Evolutionary conservation across 768 basidiomycete genomes (phyloP).

Genomic region (Rhizopogon vinicolor): DNA sequence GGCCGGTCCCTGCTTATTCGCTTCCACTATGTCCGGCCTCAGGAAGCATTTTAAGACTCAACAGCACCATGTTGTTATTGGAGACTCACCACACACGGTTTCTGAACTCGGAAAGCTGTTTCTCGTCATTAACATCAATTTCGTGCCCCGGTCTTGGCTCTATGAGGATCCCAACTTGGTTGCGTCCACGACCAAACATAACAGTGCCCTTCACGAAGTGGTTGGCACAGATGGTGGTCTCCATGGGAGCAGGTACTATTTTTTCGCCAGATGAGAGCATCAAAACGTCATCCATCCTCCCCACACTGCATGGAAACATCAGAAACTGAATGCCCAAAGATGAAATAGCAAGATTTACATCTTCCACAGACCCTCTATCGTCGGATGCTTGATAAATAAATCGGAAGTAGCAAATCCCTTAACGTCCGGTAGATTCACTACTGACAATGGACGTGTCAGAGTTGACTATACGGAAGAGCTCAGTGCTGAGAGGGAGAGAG

Average conservation of each 20-base stretch:
- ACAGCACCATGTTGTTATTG: background rate
- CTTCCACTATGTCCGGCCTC: slow-evolving; percentile 37
- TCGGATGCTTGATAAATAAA: slow-evolving; percentile 40
- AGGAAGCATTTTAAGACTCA: background rate
- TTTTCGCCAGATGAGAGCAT: slow-evolving; percentile 29
- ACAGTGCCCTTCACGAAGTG: slow-evolving; percentile 25
- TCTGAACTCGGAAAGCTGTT: slow-evolving; percentile 24
- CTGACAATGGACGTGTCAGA: slow-evolving; percentile 20
- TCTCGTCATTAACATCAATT: slow-evolving; percentile 27
- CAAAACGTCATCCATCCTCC: slow-evolving; percentile 33
- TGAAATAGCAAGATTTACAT: slow-evolving; percentile 22
- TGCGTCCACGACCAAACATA: slow-evolving; percentile 36
- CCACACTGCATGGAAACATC: slow-evolving; percentile 25
- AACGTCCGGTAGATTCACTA: slow-evolving; percentile 32
- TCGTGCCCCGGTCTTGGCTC: slow-evolving; percentile 27
- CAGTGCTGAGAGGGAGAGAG: background rate
- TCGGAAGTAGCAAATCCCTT: slow-evolving; percentile 42
- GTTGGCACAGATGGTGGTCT: slow-evolving; percentile 16
- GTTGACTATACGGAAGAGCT: slow-evolving; percentile 14
- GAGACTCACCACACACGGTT: slow-evolving; percentile 36
- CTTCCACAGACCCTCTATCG: slow-evolving; percentile 37
- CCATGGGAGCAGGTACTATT: slow-evolving; percentile 30
- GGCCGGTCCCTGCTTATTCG: slow-evolving; percentile 33
- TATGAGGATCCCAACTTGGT: slow-evolving; percentile 25
- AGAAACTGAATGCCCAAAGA: background rate